Base-by-base conservation (phyloP, 768 basidiomycete genomes). In the Psilocybe cyanescens region DNA sequence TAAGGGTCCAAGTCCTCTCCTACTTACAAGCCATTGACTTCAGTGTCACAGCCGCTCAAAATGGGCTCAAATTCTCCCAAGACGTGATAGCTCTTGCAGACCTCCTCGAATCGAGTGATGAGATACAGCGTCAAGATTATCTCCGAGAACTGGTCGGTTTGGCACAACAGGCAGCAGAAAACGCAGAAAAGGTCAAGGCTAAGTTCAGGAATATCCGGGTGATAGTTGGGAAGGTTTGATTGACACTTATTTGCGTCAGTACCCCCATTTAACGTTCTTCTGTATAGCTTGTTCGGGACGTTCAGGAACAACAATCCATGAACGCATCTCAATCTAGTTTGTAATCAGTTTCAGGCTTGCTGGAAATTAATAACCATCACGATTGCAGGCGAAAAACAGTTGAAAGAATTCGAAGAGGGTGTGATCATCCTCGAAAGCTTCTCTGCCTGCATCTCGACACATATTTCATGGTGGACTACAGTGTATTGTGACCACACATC, bases 11-110 rank as follows among this genome's bases (percentile, higher is more conserved):
- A 35, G 61, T 45, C 6, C 50, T 47, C 8, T 31, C 50, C 5
- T 57, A 58, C 53, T 41, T 45, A n/a, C 57, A 47, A 19, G 61
- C 61, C 0, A 35, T 62, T 17, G 55, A 53, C 19, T 57, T 53
- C 44, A 62, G 61, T 19, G 58, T 57, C 24, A n/a, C 19, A 12
- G 61, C 61, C 9, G 61, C 61, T 2, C 55, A 54, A 12, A 31
- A 37, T 12, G 61, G 61, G 8, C 45, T 35, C 33, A 47, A 28
- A 8, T 53, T 62, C 24, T 56, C 48, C 30, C 51, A 19, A 19
- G 19, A 19, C 19, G 19, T 1, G 19, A 19, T 19, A 19, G 19
- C 19, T 19, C 19, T 19, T 1, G 19, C 19, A 19, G 19, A 19
- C 1, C 19, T 19, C 1, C 19, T 19, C 19, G 19, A 19, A 1